Conservation (phyloP, 257 asterid species). For the Anisodus acutangulus region DNA sequence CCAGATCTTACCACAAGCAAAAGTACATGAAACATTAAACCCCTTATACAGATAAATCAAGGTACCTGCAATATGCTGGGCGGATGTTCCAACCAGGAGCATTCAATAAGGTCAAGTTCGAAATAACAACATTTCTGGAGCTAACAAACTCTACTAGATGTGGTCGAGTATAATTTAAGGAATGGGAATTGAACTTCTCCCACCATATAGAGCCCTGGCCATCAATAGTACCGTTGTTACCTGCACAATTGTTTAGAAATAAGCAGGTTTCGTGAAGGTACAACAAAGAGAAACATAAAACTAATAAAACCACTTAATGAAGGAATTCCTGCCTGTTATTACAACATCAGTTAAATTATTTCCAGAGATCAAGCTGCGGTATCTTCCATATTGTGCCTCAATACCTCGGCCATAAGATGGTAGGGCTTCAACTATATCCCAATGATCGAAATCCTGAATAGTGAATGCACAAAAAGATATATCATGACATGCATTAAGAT, state of each 20-base stretch:
- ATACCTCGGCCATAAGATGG: constrained; percentile 59
- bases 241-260: constrained; percentile 44
- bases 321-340: constrained; percentile 48
- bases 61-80: constrained; percentile 92
- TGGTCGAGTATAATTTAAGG: constrained; percentile 88
- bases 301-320: neutral
- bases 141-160: constrained; percentile 75
- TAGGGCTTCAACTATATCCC: constrained; percentile 51
- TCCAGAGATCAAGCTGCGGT: constrained; percentile 53
- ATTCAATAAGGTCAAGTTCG: constrained; percentile 87
- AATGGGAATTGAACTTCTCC: constrained; percentile 58
- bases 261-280: neutral
- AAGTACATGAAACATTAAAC: neutral
- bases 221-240: constrained; percentile 91
- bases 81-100: constrained; percentile 93
- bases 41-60: constrained; percentile 9
- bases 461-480: neutral
- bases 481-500: neutral
- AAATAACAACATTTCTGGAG: constrained; percentile 71
- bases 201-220: constrained; percentile 99
- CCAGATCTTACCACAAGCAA: neutral
- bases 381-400: constrained; percentile 48
- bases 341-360: constrained; percentile 51
- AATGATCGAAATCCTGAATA: constrained; percentile 43
- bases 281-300: neutral